Evolutionary conservation across 305 asterid species (phyloP).

Genomic region (Rubia tinctorum): DNA sequence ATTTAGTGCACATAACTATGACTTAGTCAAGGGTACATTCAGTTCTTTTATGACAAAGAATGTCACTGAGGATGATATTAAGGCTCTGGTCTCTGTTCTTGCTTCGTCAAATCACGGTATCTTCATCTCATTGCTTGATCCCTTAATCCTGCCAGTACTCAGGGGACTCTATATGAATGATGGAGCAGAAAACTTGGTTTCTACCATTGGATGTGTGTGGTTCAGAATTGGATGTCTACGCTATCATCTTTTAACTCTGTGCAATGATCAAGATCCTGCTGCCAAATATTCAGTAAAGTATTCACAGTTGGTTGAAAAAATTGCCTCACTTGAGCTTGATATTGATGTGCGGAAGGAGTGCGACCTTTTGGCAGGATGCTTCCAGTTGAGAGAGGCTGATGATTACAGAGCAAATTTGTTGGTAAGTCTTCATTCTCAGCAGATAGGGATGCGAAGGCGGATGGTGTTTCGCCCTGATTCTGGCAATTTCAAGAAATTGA

Average conservation of each 20-base stretch:
- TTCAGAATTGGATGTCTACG: conserved; percentile 71
- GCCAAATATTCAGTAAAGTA: conserved; percentile 64
- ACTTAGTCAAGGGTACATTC: conserved; percentile 47
- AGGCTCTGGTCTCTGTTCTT: conserved; percentile 48
- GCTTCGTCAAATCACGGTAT: conserved; percentile 63
- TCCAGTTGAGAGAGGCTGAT: conserved; percentile 45
- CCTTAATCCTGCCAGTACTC: conserved; percentile 64
- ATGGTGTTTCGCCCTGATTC: conserved; percentile 81
- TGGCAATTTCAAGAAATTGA: conserved; percentile 62
- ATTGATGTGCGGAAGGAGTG: conserved; percentile 71
- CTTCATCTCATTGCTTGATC: conserved; percentile 51
- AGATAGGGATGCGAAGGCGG: conserved; percentile 52
- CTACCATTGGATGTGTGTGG: conserved; percentile 53
- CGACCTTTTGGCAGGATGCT: conserved; percentile 62
- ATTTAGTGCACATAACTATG: conserved; percentile 48
- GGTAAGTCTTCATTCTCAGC: conserved; percentile 59
- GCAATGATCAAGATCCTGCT: conserved; percentile 77
- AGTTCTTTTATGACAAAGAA: conserved; percentile 26
- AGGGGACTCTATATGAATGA: conserved; percentile 40
- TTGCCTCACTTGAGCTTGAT: conserved; percentile 74
- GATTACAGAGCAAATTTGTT: conserved; percentile 37
- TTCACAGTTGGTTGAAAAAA: conserved; percentile 60
- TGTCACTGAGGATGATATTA: conserved; percentile 30
- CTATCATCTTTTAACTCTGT: conserved; percentile 66
- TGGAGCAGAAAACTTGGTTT: conserved; percentile 34